phyloP scores from a whole-genome alignment of 768 basidiomycete genomes.

The Podaxis sp. region DNA sequence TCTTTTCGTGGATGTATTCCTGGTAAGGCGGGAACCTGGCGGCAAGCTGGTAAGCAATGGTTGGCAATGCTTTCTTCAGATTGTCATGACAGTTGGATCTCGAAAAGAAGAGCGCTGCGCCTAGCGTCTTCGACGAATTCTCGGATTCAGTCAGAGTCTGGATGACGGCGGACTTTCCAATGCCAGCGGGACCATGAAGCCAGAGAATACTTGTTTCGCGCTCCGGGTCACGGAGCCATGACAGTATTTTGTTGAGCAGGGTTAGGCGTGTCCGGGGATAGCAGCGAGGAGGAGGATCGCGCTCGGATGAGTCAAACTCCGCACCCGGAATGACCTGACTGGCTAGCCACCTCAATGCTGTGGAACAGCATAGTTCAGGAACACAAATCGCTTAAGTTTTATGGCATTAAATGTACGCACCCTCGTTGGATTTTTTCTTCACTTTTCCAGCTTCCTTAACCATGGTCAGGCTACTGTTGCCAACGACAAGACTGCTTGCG shows the following conservation, averaged over 20 bases:
- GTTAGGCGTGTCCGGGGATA: not conserved
- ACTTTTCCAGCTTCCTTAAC: too few relatives aligned
- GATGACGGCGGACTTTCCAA: slow-evolving; percentile 7
- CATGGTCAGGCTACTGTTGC: too few relatives aligned
- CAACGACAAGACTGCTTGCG: too few relatives aligned
- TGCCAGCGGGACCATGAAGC: slow-evolving; percentile 9
- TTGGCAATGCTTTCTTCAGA: slow-evolving; percentile 16
- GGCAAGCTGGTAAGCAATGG: slow-evolving; percentile 25
- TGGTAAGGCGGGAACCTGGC: slow-evolving; percentile 16
- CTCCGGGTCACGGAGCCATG: not conserved
- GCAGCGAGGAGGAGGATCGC: not conserved
- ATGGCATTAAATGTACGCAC: too few relatives aligned
- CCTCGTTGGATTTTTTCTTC: too few relatives aligned
- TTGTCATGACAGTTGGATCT: not conserved
- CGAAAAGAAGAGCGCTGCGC: slow-evolving; percentile 1
- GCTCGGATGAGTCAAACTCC: not conserved
- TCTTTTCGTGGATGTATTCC: slow-evolving; percentile 15
- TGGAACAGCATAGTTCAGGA: too few relatives aligned
- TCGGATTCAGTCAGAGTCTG: not conserved
- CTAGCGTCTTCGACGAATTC: not conserved
- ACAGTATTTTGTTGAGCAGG: not conserved
- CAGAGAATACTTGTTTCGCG: not conserved
- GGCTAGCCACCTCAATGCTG: too few relatives aligned
- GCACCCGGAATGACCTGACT: not conserved
- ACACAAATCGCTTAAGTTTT: too few relatives aligned